Evolutionary conservation across 108 stramenopile species (phyloP), one percentile per base, ranked within the genome.

Genomic region (Cyclotella cryptica): DNA sequence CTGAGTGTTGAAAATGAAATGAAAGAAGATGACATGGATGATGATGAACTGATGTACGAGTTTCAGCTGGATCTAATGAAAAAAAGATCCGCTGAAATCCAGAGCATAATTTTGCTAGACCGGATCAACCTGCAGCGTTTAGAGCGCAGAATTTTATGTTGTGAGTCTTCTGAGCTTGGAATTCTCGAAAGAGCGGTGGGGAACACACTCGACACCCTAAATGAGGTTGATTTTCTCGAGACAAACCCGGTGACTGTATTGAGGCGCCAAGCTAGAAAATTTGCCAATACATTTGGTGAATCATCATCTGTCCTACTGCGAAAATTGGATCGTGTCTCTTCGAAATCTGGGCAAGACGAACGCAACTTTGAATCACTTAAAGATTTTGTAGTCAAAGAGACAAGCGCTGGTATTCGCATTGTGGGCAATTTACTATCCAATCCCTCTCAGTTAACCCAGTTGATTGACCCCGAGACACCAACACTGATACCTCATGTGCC

Each of bases 381-480:
- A 11, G 86, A 87, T 47, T 90, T 84, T 61, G 78, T 84, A 13
- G 75, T 75, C 39, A 69, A 78, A 49, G 86, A 90, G 59, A 84
- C 86, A 22, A 58, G 61, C 11, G 83, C 80, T 2, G 89, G 88
- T 0, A 71, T 79, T 17, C 72, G 89, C 13, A 90, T 90, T 39
- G 75, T 88, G 13, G 67, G 72, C 0, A 67, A 69, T 51, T 60
- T 90, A 45, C 62, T 85, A 11, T 73, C 72, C 21, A 83, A 88
- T 60, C 89, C 88, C 14, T 27, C 53, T 13, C 86, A 76, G 41
- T 64, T 90, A 51, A 53, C 72, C 6, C 72, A 87, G n/a, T 73
- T 90, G 49, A 82, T 87, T 27, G 89, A 90, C 70, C 89, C 89
- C 11, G 82, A 84, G 17, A 88, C 89, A 10, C 85, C 88, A 1